Base-by-base conservation (phyloP, 441 rosid species). In the Erodium moschatum region DNA sequence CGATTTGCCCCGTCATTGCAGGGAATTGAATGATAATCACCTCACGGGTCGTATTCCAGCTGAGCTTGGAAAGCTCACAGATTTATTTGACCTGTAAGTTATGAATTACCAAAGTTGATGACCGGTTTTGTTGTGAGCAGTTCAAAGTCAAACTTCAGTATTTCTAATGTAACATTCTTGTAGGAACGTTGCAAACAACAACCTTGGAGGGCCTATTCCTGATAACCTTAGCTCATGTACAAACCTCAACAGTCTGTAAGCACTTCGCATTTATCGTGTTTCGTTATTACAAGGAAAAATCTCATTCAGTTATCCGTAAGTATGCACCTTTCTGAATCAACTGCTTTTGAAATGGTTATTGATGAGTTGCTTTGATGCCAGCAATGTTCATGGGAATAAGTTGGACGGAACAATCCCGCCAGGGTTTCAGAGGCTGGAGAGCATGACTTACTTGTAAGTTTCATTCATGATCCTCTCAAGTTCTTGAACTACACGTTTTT, bases 141-240 rank as follows among this genome's bases (percentile, higher is more conserved):
- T 58, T 19, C 27, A 3, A 33, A 3, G 0, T 64, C 18, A 5
- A 13, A 9, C 10, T 5, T 13, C 50, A 38, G 4, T 68, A 46
- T 31, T 2, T 12, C 13, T 16, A 15, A 5, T 27, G 52, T 4
- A 35, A 16, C 61, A 33, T 0, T 75, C 61, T 33, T n/a, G 19
- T 80, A 92, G 97, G 85, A 95, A 95, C 79, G 92, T 95, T 19
- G 97, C 96, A 1, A 87, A 86, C 77, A 95, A 95, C 72, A 61
- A 75, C 46, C 85, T 95, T 35, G 87, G 79, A 66, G 99, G 99
- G 46, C 91, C 90, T 6, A 90, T 92, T 75, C 96, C 99, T 0
- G 76, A 80, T 60, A 82, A 89, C 70, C 79, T 95, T 42, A 89
- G 97, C 69, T 87, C 79, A 0, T 95, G 99, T 81, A 84, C 78